Base-by-base conservation (phyloP, 352 stramenopile genomes). In the Globisporangium uncinulatum region DNA sequence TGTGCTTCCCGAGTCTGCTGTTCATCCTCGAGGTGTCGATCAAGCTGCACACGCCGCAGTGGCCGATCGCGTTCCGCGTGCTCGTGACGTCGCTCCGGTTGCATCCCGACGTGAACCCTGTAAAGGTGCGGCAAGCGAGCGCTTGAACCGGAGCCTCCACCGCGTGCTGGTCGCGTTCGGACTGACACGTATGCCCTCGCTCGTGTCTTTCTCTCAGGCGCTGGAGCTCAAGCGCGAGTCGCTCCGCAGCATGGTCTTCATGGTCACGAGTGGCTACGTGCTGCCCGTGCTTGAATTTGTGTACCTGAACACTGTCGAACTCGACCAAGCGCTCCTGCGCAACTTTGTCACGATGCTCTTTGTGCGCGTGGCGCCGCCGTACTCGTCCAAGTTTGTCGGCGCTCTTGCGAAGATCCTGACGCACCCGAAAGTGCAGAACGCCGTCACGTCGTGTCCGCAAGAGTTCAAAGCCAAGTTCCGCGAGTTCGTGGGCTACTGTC, bases 221-320 rank as follows among this genome's bases (percentile, higher is more conserved):
- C 67, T 95, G 0, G 85, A 95, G 48, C 66, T 93, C 41, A 93
- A 93, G 60, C 79, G 83, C 1, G 85, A 95, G 59, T 87, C 83
- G 15, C 70, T 95, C 43, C 77, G 85, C 2, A 91, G 75, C 39
- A 93, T 95, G 85, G 81, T 92, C 19, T 90, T 88, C 54, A 87
- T 95, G 76, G 91, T 95, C 61, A 92, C 83, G 6, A 88, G 76
- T 58, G 85, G 85, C 41, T 95, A 95, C 42, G 83, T 95, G 7
- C 59, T 95, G 19, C 85, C 85, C 0, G 83, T 95, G 17, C 64
- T 95, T 19, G 81, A 93, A 62, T 95, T 92, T 53, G 76, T 95
- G 42, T 79, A 79, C 19, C 77, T 74, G 6, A 92, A 92, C 69
- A 92, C 79, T 3, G 51, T 86, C 13, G 81, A 92, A 46, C 66